Evolutionary conservation across 352 stramenopile species (phyloP), one percentile per base, ranked within the genome.

Genomic region (Phytophthora vignae): DNA sequence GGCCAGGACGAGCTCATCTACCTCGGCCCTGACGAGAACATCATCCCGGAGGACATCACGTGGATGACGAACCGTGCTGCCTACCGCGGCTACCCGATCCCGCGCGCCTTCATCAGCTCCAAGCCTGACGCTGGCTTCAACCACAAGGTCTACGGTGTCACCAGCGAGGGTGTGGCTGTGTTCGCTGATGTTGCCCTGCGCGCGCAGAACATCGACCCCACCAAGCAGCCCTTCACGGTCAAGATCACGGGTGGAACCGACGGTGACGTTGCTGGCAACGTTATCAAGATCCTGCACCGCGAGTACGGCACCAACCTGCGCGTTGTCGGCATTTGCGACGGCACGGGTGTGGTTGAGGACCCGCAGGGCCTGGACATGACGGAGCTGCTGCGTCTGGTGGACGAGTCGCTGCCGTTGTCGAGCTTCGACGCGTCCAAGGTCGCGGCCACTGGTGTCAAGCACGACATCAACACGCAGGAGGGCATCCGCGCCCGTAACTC

Each of bases 211-310:
- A 94, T 95, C 36, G 86, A 95, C 76, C 85, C 85, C 4, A 86
- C 68, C 31, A 90, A 81, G 29, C 77, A 93, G 64, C 79, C 87
- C 17, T 93, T 93, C 69, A 93, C 87, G 29, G 78, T 93, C 52
- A 92, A 92, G 80, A 92, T 96, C 69, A 99, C 97, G 22, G 96
- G 97, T 54, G 97, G 98, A 29, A 98, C 98, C 7, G 97, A 99
- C 79, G 98, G 97, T 22, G 98, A 99, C 72, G 97, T 99, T 7
- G 97, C 94, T 50, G 97, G 97, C 33, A 99, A 99, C 76, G 97
- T 99, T 68, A 97, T 99, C 62, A 99, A 99, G 76, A 99, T 99
- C 74, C 74, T 99, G 55, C 74, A 96, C 79, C 90, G 97, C 27
- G 97, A 99, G 66, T 90, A 91, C 69, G 85, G 85, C 66, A 96